Evolutionary conservation across 306 rosid species (phyloP).

Genomic region (Quercus glauca): DNA sequence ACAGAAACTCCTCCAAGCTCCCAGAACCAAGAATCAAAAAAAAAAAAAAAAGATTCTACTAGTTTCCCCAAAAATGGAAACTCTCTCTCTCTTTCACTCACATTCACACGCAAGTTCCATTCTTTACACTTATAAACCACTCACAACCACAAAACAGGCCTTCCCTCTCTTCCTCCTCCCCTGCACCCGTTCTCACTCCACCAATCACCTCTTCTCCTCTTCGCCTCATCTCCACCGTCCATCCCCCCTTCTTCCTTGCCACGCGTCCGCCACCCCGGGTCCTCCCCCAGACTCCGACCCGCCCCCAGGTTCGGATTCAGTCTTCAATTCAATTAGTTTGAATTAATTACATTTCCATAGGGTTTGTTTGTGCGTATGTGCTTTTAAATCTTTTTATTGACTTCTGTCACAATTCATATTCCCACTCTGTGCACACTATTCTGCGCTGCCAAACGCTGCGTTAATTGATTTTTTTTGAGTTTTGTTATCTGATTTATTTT

Average conservation of each 20-base stretch:
- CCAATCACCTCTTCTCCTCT: conserved; percentile 15
- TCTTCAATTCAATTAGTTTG: neutral
- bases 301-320: conserved; percentile 30
- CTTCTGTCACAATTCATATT: no score
- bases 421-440: no score
- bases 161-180: conserved; percentile 13
- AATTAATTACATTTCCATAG: neutral
- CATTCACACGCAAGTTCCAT: neutral
- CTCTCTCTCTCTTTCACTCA: conserved; percentile 7
- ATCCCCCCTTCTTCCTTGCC: conserved; percentile 34
- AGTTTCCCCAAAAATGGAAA: conserved; percentile 33
- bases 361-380: neutral
- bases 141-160: neutral
- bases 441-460: no score
- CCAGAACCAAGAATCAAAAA: neutral
- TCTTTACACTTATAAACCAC: neutral
- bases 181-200: conserved; percentile 7
- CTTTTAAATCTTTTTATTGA: neutral
- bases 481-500: no score
- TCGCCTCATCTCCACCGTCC: conserved; percentile 28
- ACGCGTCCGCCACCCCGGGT: conserved; percentile 34
- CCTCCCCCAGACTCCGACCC: conserved; percentile 52
- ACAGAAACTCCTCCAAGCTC: neutral
- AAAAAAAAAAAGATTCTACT: neutral
- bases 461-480: no score